Conservation (phyloP, 352 stramenopile species). For the Pythium scleroteichum region DNA sequence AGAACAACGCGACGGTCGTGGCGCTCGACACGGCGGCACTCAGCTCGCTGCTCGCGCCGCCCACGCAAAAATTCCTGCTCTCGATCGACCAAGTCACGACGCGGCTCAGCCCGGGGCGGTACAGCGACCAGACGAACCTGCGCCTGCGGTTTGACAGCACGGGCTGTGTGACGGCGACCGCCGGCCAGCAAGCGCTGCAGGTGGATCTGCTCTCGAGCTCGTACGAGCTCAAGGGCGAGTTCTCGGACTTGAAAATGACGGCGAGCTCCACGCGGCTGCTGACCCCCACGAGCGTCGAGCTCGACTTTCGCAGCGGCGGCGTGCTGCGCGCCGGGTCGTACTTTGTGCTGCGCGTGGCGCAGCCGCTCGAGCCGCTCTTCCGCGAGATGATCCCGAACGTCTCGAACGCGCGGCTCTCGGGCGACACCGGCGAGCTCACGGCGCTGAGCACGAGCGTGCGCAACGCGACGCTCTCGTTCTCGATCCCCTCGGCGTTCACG, state of each 20-base stretch:
- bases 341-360: conserved; percentile 69
- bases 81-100: conserved; percentile 63
- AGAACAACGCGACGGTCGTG: conserved; percentile 62
- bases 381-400: conserved; percentile 56
- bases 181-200: conserved; percentile 52
- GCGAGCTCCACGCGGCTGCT: conserved; percentile 51
- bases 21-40: conserved; percentile 41
- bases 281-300: conserved; percentile 48
- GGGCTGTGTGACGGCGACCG: conserved; percentile 38
- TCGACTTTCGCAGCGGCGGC: conserved; percentile 62
- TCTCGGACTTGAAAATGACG: conserved; percentile 52
- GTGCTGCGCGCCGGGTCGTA: conserved; percentile 57
- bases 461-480: conserved; percentile 69
- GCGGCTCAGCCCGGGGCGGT: conserved; percentile 54
- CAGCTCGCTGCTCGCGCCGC: conserved; percentile 35
- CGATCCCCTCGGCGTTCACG: conserved; percentile 57
- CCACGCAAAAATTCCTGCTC: conserved; percentile 43
- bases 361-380: conserved; percentile 57
- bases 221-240: conserved; percentile 61
- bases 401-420: conserved; percentile 40
- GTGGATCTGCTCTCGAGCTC: conserved; percentile 50
- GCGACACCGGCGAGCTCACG: conserved; percentile 32
- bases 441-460: conserved; percentile 53
- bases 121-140: conserved; percentile 51
- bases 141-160: conserved; percentile 58